A percentile compares a stretch with the other conserved stretches of the same genome.
Evolutionary conservation across 106 monocot species (phyloP).

Genomic region (Allium fistulosum): DNA sequence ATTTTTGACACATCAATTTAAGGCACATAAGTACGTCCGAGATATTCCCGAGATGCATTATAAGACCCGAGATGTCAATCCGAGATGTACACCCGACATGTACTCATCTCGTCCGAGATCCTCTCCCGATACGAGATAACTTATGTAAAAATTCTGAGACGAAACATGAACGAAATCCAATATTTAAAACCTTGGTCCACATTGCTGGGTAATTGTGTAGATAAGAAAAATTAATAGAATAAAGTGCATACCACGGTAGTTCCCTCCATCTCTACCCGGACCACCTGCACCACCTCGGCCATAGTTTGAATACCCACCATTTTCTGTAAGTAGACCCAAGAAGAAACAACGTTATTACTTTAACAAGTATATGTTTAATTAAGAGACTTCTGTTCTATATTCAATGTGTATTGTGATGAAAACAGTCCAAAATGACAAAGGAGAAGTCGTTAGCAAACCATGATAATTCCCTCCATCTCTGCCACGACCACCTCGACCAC

Average conservation of each 20-base stretch:
- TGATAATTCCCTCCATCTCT: background rate
- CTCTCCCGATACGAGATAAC: too few species aligned
- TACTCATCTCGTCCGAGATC: too few species aligned
- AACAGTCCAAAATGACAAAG: background rate
- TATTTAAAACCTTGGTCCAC: too few species aligned
- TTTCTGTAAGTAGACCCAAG: conserved; percentile 31
- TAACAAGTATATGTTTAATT: too few species aligned
- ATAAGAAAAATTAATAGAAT: background rate
- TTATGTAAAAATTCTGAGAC: too few species aligned
- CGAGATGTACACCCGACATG: too few species aligned
- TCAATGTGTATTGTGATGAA: background rate
- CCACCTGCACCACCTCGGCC: conserved; percentile 51
- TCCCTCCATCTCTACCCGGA: conserved; percentile 31
- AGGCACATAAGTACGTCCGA: too few species aligned
- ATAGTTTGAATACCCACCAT: conserved; percentile 64
- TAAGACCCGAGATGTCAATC: too few species aligned
- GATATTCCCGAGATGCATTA: too few species aligned
- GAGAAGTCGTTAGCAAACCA: background rate
- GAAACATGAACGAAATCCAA: too few species aligned
- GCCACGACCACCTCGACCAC: conserved; percentile 14
- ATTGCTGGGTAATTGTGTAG: background rate
- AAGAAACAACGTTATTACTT: background rate
- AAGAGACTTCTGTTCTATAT: too few species aligned
- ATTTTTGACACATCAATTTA: too few species aligned
- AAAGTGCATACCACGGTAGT: conserved; percentile 49